These are phyloP conservation scores for Actinomortierella wolfii DNA, from an alignment of 371 early-diverging fungal genomes.

Conservation along the genomic window DNA sequence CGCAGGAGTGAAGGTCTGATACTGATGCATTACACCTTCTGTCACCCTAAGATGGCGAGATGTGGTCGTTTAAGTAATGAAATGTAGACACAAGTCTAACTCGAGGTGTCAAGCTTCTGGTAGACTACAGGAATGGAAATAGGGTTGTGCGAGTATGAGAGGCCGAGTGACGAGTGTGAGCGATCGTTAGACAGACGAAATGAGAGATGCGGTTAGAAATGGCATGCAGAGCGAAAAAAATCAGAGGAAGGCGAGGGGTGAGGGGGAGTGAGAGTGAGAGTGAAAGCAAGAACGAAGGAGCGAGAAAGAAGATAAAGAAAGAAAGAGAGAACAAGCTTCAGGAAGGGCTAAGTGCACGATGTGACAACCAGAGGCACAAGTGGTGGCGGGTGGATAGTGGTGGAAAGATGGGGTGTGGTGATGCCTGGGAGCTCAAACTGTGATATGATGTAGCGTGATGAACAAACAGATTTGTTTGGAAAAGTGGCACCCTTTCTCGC, in stretches of 20 bases:
- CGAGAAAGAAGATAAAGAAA: neutral
- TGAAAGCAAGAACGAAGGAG: neutral
- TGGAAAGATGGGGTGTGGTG: too few relatives aligned
- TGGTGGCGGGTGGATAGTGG: too few relatives aligned
- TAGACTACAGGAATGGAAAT: neutral
- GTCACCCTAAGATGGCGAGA: too few relatives aligned
- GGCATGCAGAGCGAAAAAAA: neutral
- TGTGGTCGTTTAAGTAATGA: neutral
- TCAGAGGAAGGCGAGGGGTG: neutral
- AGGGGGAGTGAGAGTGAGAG: neutral
- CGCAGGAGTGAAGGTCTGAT: slow-evolving; percentile 26
- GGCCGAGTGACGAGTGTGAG: too few relatives aligned
- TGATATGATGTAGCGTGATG: too few relatives aligned
- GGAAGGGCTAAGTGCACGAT: neutral
- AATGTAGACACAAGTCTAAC: neutral
- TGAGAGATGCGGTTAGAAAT: too few relatives aligned
- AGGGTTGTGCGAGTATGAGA: neutral
- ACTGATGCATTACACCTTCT: slow-evolving; percentile 28
- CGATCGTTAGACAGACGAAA: too few relatives aligned
- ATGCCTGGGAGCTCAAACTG: too few relatives aligned
- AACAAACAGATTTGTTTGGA: too few relatives aligned
- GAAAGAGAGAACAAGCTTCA: neutral
- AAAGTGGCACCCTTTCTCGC: too few relatives aligned
- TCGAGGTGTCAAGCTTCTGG: neutral
- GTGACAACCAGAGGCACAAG: too few relatives aligned